A percentile compares a stretch with the other conserved stretches of the same genome.
These are phyloP conservation scores for Metarhizium album DNA, from an alignment of 2,329 filamentous ascomycete species.

Conservation along the genomic window DNA sequence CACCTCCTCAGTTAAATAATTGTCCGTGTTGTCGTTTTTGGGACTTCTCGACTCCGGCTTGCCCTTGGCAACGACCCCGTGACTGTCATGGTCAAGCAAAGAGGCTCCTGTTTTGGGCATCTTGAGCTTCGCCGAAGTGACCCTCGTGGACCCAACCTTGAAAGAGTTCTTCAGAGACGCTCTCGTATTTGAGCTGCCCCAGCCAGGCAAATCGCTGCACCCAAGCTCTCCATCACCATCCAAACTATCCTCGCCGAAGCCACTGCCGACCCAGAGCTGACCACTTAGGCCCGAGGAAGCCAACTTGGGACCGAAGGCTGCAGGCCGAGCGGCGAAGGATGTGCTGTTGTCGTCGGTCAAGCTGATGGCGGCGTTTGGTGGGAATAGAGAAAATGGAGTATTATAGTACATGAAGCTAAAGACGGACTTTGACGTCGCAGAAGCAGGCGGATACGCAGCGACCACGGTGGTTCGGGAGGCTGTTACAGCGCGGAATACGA, in stretches of 20 bases:
- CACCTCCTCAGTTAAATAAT: constrained; percentile 58
- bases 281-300: constrained; percentile 70
- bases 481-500: constrained; percentile 42
- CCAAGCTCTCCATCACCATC: constrained; percentile 75
- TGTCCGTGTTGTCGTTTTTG: constrained; percentile 69
- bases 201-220: constrained; percentile 88
- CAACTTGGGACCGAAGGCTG: constrained; percentile 79
- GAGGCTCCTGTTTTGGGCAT: constrained; percentile 11
- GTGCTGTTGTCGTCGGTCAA: constrained; percentile 97
- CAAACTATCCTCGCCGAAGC: constrained; percentile 72
- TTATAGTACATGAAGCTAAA: constrained; percentile 56
- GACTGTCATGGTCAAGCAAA: constrained; percentile 18
- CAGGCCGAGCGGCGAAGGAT: constrained; percentile 86
- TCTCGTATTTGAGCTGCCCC: constrained; percentile 53
- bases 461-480: constrained; percentile 15
- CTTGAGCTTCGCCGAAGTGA: constrained; percentile 9
- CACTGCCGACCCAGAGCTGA: constrained; percentile 85
- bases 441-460: constrained; percentile 14
- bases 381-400: constrained; percentile 77
- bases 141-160: constrained; percentile 16
- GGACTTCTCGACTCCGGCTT: constrained; percentile 6
- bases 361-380: constrained; percentile 89
- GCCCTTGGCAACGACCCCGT: constrained; percentile 10
- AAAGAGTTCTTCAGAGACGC: constrained; percentile 29
- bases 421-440: constrained; percentile 16